Evolutionary conservation across 1,284 basidiomycete genomes (phyloP), one percentile per base, ranked within the genome.

Genomic region (Hemileia vastatrix): DNA sequence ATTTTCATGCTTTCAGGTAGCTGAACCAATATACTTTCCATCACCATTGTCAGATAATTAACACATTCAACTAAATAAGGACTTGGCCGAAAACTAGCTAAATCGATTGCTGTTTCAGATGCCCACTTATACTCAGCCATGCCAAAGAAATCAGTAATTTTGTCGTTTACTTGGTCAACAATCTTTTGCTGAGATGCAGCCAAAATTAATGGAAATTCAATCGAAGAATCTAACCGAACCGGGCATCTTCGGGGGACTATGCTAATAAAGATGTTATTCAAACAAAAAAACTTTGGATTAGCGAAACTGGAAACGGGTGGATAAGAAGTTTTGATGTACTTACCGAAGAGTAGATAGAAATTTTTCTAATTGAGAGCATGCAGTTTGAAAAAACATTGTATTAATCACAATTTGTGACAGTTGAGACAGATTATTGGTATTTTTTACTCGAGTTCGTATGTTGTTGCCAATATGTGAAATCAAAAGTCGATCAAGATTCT

Each of bases 121-220:
- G 85, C 87, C 90, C 91, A 96, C 70, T 95, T 86, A 76, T 97
- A 96, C 76, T 95, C 90, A 1, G 90, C 87, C 48, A 96, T 80
- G 64, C 90, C 94, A 67, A 96, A 90, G 78, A 96, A 96, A 67
- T 93, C 90, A 71, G 94, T 88, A n/a, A 98, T 83, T 76, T 98
- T 98, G 21, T 87, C 88, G 5, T 84, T 83, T 69, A 98, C 92
- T 48, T 94, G 82, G 8, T 81, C 80, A 27, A 86, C 86, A 67
- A 98, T 90, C 8, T 91, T 86, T 27, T 80, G 78, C 64, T 88
- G 83, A 1, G 92, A 87, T 44, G 83, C 80, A 18, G 80, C 78
- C 55, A 92, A 80, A 0, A 88, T 87, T 8, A 79, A 76, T 18
- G 82, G 80, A 72, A 98, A 94, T 2, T 86, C 82, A 44, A 79